Base-by-base conservation (phyloP, 1,139 yeast species). In the Candida glucosophila region DNA sequence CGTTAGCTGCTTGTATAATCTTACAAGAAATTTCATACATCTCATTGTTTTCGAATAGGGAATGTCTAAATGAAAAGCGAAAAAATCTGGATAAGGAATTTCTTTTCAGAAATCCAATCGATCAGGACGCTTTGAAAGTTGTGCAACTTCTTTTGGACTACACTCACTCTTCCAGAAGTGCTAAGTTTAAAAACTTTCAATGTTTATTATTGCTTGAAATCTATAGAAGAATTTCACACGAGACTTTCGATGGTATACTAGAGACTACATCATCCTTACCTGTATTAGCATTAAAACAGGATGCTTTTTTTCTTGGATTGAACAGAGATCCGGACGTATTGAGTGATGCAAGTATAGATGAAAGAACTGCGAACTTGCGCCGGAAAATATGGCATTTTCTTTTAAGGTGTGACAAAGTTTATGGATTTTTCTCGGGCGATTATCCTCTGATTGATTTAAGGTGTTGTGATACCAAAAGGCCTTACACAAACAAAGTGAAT, bases 81-180 rank as follows among this genome's bases (percentile, higher is more conserved):
- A 34, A 36, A 18, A n/a, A n/a, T n/a, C 54, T 44, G 17, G 62
- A 55, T 12, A 60, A 67, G 30, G 49, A 51, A 21, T 69, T 60
- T 36, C 46, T 75, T 10, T 39, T 71, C 23, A 41, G 50, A 2
- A 56, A 67, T 32, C 77, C 78, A 3, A 56, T 73, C 17, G 58
- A 64, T 15, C 46, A 62, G 23, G 64, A 66, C 19, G 50, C 54
- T 12, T 52, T 68, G 12, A 56, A 54, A 26, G 58, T 68, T 28
- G 77, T 80, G 0, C 70, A 67, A 33, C 48, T 57, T 30, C 73
- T 80, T 37, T 46, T 74, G 19, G 59, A 61, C 31, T 73, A 69
- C 35, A 73, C 74, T 43, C 62, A 65, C 23, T 32, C 72, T 12
- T 40, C 66, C 22, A 48, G 69, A 29, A 59, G 68, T 29, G 63